phyloP scores from a whole-genome alignment of 1,284 basidiomycete species.

The Trichosporon sp. region DNA sequence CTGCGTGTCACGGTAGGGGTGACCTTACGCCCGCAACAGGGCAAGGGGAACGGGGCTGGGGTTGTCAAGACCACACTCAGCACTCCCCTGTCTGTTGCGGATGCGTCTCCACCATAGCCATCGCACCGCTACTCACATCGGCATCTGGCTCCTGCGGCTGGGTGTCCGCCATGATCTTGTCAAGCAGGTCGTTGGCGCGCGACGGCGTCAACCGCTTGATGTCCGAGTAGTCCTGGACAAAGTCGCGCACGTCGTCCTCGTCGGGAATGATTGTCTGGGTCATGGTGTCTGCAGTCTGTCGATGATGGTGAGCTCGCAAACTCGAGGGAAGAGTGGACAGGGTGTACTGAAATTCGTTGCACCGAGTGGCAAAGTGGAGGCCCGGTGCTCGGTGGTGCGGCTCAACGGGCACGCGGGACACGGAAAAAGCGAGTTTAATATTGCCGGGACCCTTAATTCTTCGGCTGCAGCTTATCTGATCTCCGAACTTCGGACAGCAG shows the following conservation, averaged over 20 bases:
- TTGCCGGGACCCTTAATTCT: background rate
- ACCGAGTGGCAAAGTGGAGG: constrained; percentile 1
- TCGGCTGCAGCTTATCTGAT: constrained; percentile 10
- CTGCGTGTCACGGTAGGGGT: too few species aligned
- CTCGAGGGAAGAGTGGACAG: too few species aligned
- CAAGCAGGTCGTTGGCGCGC: constrained; percentile 31
- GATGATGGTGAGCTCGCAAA: too few species aligned
- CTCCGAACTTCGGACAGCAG: background rate
- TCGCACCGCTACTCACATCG: constrained; percentile 25
- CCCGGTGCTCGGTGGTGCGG: too few species aligned
- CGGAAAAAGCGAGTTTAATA: constrained; percentile 14
- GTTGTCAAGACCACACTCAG: too few species aligned
- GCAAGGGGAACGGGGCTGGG: background rate
- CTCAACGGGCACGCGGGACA: background rate
- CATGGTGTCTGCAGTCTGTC: background rate
- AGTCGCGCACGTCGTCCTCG: constrained; percentile 34
- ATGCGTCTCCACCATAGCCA: too few species aligned
- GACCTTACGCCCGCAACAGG: background rate
- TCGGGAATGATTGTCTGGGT: constrained; percentile 20
- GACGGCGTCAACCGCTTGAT: constrained; percentile 28
- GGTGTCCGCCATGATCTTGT: constrained; percentile 23
- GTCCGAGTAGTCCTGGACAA: constrained; percentile 31
- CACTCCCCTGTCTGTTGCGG: too few species aligned
- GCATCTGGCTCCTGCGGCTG: constrained; percentile 27
- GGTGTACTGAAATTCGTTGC: background rate